Conservation (phyloP, 192 early-diverging fungal genomes). For the Ambispora gerdemannii region DNA sequence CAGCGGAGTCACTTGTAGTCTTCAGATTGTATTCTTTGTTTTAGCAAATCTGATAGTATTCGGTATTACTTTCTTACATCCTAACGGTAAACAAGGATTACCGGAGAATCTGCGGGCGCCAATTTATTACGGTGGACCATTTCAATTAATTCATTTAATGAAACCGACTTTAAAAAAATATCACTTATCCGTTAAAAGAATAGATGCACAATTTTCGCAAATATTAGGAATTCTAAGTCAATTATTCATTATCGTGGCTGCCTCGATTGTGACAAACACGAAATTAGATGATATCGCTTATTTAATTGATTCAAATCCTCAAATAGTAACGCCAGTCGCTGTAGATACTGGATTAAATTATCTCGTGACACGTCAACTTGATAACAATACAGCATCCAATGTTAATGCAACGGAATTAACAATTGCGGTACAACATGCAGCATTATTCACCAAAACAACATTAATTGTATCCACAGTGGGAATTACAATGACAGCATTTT, state of each 20-base stretch:
- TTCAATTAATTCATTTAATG: constrained; percentile 3
- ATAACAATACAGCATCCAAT: neutral
- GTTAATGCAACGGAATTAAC: neutral
- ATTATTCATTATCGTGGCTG: neutral
- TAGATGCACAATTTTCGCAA: constrained; percentile 5
- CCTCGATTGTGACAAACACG: neutral
- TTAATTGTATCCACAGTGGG: constrained; percentile 4
- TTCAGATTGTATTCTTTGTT: constrained; percentile 14
- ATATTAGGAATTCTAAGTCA: constrained; percentile 7
- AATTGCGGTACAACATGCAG: neutral
- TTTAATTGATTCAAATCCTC: neutral
- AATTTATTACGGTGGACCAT: neutral
- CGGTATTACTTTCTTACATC: neutral
- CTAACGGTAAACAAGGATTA: neutral
- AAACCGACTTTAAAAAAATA: neutral
- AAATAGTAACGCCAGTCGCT: neutral
- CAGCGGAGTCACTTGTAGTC: neutral
- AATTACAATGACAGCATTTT: constrained; percentile 17
- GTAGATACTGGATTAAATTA: neutral
- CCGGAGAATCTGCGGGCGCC: neutral
- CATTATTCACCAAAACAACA: constrained; percentile 9
- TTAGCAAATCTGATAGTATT: neutral
- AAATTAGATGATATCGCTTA: neutral
- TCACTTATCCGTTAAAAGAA: neutral
- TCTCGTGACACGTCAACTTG: neutral